Evolutionary conservation across 148 eudicot species (phyloP), one percentile per base, ranked within the genome.

Genomic region (Simmondsia chinensis): DNA sequence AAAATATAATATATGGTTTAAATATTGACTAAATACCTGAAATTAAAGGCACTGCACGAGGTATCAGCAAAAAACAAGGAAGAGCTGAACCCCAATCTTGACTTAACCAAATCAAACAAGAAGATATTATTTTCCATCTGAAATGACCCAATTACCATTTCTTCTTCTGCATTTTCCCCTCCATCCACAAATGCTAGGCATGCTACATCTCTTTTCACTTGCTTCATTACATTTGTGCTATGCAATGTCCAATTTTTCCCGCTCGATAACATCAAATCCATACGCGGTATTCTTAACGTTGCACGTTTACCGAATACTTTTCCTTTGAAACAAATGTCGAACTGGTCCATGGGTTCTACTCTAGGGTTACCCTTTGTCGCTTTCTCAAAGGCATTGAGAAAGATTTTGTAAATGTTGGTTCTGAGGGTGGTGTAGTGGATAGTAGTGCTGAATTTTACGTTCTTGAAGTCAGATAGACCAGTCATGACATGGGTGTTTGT

Each of bases 111-210:
- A 59, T 73, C 74, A 55, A 73, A 69, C 27, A 43, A 22, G 47
- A 74, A 35, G 56, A 74, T 65, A 21, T 64, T 69, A 32, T 74
- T 39, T 52, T 74, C 69, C 56, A 69, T 63, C 48, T 74, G 75
- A 34, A 43, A 60, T 12, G 67, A 52, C 10, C 72, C 72, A 4
- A 69, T 65, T 31, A 73, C 74, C 23, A 63, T 46, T 1, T 55
- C 64, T 18, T 39, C 63, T 13, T 55, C 54, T 1, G 61, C 61
- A 14, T 12, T 36, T 35, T 30, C 22, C 5, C 80, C 72, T 23
- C 72, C 75, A 3, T 74, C 56, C 0, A 74, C 75, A 41, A 74
- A 69, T 1, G 72, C 80, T 2, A 70, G 60, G 37, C 75, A 69
- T 1, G 69, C 68, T 39, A 54, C 69, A 3, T 50, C 63, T 5